Evolutionary conservation across 306 rosid genomes (phyloP), one percentile per base, ranked within the genome.

Genomic region (Gillenia trifoliata): DNA sequence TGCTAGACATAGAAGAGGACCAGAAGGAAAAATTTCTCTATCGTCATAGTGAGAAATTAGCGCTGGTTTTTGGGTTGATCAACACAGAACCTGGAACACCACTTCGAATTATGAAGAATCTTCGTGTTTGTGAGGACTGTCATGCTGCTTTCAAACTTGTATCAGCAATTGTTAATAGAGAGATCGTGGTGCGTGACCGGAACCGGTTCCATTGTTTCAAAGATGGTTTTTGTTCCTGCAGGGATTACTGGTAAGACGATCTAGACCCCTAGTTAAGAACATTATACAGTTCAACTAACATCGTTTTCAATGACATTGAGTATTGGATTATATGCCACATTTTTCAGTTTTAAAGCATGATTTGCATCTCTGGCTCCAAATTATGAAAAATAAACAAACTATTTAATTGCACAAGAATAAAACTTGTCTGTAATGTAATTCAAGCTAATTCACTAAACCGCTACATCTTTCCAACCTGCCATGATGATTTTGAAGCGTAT

Each of bases 91-190:
- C 85, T 55, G 82, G 85, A 68, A 62, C 78, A 43, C 80, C 88
- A 52, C 86, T 88, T 65, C 80, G 88, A 62, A 83, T 88, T 45
- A 75, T 80, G 92, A 88, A 88, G 82, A 88, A 88, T 80, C 86
- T 88, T 56, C 83, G 87, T 23, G 89, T 85, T 56, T 85, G 89
- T 4, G 88, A 88, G 75, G 87, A 88, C 71, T 88, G 88, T 31
- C 90, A 86, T 77, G 71, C 83, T 54, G 75, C 86, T 54, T 63
- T 86, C 28, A 86, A 86, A 64, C 74, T 78, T 19, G n/a, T 84
- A 43, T 88, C 87, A 12, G 80, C 68, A 20, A 70, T 78, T 45
- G 77, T 70, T 34, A 67, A 71, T 12, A 43, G 87, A 74, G 83
- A 86, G 80, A 86, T 82, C 26, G 77, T 82, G 63, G 84, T 86